Percentiles rank a stretch among this genome's conserved stretches.
Evolutionary conservation across 768 basidiomycete genomes (phyloP).

Genomic region (Collybiopsis luxurians): DNA sequence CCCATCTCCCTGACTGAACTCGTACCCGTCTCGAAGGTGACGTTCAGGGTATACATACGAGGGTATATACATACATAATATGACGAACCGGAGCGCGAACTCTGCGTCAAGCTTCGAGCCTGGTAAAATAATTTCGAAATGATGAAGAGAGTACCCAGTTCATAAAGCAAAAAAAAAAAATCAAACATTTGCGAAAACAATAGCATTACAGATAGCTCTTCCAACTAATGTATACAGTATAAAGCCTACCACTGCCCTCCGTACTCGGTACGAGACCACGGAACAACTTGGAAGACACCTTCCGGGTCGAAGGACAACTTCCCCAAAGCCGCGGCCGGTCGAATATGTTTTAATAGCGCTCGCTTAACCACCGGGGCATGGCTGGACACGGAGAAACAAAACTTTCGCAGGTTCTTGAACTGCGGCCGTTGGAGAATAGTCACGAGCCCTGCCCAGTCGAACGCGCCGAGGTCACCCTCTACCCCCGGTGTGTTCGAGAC

Average conservation of each 20-base stretch:
- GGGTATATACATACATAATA: too few species aligned
- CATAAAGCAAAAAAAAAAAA: too few species aligned
- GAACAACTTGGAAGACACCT: neutral
- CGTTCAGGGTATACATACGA: too few species aligned
- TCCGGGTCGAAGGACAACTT: neutral
- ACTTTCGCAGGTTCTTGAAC: neutral
- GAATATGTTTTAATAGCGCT: neutral
- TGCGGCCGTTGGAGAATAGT: slow-evolving; percentile 1
- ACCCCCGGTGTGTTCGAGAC: neutral
- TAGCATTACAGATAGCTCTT: too few species aligned
- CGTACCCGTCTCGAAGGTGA: too few species aligned
- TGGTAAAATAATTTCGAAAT: too few species aligned
- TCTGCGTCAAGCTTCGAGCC: too few species aligned
- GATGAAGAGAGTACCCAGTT: too few species aligned
- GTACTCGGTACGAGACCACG: neutral
- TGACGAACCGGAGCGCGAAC: too few species aligned
- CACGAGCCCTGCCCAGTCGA: slow-evolving; percentile 2
- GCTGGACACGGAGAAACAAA: neutral
- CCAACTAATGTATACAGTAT: too few species aligned
- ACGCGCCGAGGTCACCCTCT: neutral
- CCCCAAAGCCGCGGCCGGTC: neutral
- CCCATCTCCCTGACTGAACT: too few species aligned
- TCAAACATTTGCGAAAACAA: too few species aligned
- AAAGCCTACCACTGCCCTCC: slow-evolving; percentile 1
- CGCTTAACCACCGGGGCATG: neutral